These are phyloP conservation scores for Kwoniella dejecticola DNA, from an alignment of 768 basidiomycete genomes.

Conservation along the genomic window DNA sequence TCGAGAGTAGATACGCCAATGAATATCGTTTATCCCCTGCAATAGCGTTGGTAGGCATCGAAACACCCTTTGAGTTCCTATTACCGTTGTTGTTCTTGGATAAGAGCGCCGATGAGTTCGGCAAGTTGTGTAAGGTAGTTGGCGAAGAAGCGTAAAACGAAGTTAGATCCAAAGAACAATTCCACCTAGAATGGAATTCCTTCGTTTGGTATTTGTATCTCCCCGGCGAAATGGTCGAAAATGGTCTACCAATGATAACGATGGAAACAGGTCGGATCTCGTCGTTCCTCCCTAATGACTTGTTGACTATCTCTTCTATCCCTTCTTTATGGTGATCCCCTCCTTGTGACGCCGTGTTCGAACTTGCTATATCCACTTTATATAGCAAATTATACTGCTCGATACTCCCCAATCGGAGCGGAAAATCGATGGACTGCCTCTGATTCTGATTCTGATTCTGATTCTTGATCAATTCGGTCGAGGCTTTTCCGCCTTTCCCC, in stretches of 20 bases:
- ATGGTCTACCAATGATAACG: slow-evolving; percentile 72
- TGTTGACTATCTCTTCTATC: slow-evolving; percentile 54
- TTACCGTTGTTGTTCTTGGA: neutral
- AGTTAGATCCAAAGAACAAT: slow-evolving; percentile 79
- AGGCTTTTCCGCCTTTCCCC: slow-evolving; percentile 61
- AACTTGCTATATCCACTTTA: slow-evolving; percentile 69
- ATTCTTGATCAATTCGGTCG: slow-evolving; percentile 47
- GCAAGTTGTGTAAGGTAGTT: slow-evolving; percentile 1
- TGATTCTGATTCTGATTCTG: neutral
- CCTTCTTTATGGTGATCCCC: slow-evolving; percentile 10
- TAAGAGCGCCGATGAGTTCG: too few relatives aligned
- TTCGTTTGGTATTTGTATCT: slow-evolving; percentile 65
- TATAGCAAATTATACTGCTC: slow-evolving; percentile 90
- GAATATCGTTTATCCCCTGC: slow-evolving; percentile 50
- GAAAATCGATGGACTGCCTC: slow-evolving; percentile 61
- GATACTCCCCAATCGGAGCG: slow-evolving; percentile 67
- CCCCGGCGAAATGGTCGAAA: slow-evolving; percentile 22
- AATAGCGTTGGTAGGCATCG: slow-evolving; percentile 31
- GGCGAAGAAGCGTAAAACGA: slow-evolving; percentile 42
- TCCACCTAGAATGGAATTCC: slow-evolving; percentile 84
- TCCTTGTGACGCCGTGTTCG: too few relatives aligned
- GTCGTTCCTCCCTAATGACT: slow-evolving; percentile 60
- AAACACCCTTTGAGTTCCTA: slow-evolving; percentile 12
- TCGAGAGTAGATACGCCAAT: slow-evolving; percentile 38
- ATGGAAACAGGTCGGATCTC: slow-evolving; percentile 78